phyloP scores from a whole-genome alignment of 768 basidiomycete genomes.

The Wakefieldia striispora region DNA sequence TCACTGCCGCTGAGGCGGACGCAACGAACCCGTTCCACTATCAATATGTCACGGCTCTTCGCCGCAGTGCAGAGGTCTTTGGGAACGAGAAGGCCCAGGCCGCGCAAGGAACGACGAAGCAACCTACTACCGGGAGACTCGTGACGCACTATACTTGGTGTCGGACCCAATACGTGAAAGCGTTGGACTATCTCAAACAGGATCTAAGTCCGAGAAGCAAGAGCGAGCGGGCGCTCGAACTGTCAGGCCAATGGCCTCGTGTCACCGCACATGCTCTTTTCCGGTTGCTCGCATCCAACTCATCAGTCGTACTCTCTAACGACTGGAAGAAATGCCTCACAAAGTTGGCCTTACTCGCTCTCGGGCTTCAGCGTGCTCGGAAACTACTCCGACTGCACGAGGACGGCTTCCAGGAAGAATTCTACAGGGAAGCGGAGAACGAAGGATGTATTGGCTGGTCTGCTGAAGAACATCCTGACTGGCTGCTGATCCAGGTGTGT shows the following conservation, averaged over 20 bases:
- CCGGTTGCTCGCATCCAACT: constrained; percentile 24
- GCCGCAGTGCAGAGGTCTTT: constrained; percentile 4
- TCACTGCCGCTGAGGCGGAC: neutral
- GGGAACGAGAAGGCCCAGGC: constrained; percentile 1
- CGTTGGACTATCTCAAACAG: neutral
- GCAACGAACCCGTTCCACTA: constrained; percentile 2
- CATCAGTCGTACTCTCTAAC: constrained; percentile 5
- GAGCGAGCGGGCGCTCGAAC: constrained; percentile 11
- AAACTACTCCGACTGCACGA: constrained; percentile 27
- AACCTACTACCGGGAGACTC: neutral
- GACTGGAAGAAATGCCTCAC: constrained; percentile 31
- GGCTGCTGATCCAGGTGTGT: constrained; percentile 23
- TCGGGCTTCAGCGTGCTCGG: constrained; percentile 36
- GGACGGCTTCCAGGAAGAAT: constrained; percentile 7
- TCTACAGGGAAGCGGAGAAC: constrained; percentile 16
- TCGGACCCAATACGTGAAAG: neutral
- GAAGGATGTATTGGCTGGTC: constrained; percentile 19
- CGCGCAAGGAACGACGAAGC: neutral
- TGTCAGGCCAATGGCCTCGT: constrained; percentile 35
- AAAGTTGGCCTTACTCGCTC: constrained; percentile 24
- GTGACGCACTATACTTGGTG: neutral
- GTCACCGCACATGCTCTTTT: constrained; percentile 31
- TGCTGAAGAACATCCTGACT: constrained; percentile 14
- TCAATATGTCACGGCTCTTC: constrained; percentile 5
- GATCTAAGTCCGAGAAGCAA: constrained; percentile 10